Evolutionary conservation across 495 filamentous ascomycete genomes (phyloP), one percentile per base, ranked within the genome.

Genomic region (Tetracladium marchalianum): DNA sequence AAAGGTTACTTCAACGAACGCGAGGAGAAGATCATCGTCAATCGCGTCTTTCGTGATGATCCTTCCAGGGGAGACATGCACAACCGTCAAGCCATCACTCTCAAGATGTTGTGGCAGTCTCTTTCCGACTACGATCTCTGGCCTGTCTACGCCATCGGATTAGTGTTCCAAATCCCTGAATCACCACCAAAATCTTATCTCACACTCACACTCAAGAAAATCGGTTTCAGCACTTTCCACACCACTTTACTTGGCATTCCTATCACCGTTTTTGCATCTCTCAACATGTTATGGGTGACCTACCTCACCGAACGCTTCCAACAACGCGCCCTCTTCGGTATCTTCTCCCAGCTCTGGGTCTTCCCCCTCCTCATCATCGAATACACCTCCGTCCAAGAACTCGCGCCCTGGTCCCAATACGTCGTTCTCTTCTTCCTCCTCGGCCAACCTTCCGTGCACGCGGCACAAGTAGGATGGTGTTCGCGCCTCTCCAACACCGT

Each of bases 161-260:
- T 87, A 4, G 62, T 66, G 0, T 78, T 67, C 56, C 58, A 67
- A 40, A 77, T 83, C 13, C 78, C 82, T 0, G 59, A 61, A 12
- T 63, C 64, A 0, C 73, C 80, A 0, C 64, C 69, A 5, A 66
- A 59, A 4, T 62, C 59, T 10, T 88, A 87, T 47, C 65, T 87
- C 39, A 84, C 80, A 0, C 60, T 87, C 2, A 71, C 72, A 10
- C 61, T 85, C 7, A 67, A 71, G 45, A 59, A 64, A 0, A 62
- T 84, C 7, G 80, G 80, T 0, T 88, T 85, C 59, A 62, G 66
- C 41, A 82, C 80, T 6, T 83, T 87, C 54, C 51, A 79, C 19
- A 78, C 80, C 10, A 88, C 85, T 52, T 60, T 90, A 12, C 66
- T 88, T 35, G 76, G 75, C 11, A 83, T 87, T 27, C 83, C 81